Conservation (phyloP, 148 eudicot species). For the Nepenthes gracilis region DNA sequence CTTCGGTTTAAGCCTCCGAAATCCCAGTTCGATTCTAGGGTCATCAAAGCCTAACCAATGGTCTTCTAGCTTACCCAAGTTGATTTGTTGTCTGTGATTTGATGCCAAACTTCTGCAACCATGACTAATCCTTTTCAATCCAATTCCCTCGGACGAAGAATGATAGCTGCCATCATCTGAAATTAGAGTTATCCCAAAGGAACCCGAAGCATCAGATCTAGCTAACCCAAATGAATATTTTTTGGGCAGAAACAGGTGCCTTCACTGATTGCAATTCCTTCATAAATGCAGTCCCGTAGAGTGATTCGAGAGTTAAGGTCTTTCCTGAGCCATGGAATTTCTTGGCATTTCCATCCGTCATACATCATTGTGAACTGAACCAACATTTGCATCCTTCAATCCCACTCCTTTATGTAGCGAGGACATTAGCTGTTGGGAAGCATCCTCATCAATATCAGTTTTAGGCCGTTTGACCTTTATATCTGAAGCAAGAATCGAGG, state of each 20-base stretch:
- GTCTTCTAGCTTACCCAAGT: constrained; percentile 15
- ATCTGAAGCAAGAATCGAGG: constrained; percentile 16
- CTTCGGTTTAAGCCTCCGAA: constrained; percentile 26
- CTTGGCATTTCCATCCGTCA: constrained; percentile 18
- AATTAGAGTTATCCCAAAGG: constrained; percentile 12
- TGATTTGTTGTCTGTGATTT: constrained; percentile 15
- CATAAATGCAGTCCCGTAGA: constrained; percentile 92
- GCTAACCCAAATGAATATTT: constrained; percentile 33
- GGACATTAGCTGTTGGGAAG: constrained; percentile 80
- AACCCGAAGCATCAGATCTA: constrained; percentile 20
- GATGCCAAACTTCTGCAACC: constrained; percentile 16
- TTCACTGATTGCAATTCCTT: constrained; percentile 67
- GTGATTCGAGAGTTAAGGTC: constrained; percentile 60
- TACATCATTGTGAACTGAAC: constrained; percentile 13
- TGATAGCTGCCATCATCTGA: constrained; percentile 15
- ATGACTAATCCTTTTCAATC: constrained; percentile 14
- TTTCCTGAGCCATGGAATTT: constrained; percentile 22
- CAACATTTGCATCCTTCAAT: constrained; percentile 11
- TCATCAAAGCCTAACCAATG: constrained; percentile 41
- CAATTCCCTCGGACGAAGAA: constrained; percentile 19
- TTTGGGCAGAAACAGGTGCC: constrained; percentile 68
- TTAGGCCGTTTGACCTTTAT: constrained; percentile 19
- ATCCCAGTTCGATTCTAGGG: constrained; percentile 20
- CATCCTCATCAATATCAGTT: constrained; percentile 32
- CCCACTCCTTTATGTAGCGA: constrained; percentile 52